Percentiles rank a stretch among this genome's conserved stretches.
Evolutionary conservation across 805 yeast species (phyloP).

Genomic region (Debaryomyces prosopidis): DNA sequence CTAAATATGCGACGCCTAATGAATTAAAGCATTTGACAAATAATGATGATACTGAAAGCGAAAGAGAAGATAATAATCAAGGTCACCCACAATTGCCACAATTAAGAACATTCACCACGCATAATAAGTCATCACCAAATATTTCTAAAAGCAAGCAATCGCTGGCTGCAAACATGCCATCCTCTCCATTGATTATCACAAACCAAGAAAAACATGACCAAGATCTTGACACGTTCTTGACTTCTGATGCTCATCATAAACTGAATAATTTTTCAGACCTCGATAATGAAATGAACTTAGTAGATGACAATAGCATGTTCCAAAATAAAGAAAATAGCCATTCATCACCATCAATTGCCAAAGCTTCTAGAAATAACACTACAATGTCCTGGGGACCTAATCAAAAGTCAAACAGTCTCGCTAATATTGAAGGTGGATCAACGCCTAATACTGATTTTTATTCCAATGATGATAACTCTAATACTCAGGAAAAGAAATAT

Average conservation of each 20-base stretch:
- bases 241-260: constrained; percentile 8
- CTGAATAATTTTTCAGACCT: constrained; percentile 14
- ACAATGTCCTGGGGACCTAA: constrained; percentile 25
- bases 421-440: constrained; percentile 11
- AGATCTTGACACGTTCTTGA: constrained; percentile 15
- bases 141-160: constrained; percentile 13
- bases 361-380: constrained; percentile 38
- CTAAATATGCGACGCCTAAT: neutral
- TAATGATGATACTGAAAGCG: constrained; percentile 14
- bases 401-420: constrained; percentile 6
- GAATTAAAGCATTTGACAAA: constrained; percentile 3
- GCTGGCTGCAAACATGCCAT: constrained; percentile 36
- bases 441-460: constrained; percentile 29
- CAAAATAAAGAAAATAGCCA: neutral
- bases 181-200: constrained; percentile 36
- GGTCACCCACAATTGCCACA: constrained; percentile 29
- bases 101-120: constrained; percentile 26
- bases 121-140: neutral
- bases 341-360: constrained; percentile 31
- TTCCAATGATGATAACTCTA: constrained; percentile 18
- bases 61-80: constrained; percentile 11
- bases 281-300: constrained; percentile 21
- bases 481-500: neutral
- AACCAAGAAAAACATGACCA: constrained; percentile 12
- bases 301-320: constrained; percentile 1